Base-by-base conservation (phyloP, 2,329 filamentous ascomycete species). In the Nakataea oryzae region DNA sequence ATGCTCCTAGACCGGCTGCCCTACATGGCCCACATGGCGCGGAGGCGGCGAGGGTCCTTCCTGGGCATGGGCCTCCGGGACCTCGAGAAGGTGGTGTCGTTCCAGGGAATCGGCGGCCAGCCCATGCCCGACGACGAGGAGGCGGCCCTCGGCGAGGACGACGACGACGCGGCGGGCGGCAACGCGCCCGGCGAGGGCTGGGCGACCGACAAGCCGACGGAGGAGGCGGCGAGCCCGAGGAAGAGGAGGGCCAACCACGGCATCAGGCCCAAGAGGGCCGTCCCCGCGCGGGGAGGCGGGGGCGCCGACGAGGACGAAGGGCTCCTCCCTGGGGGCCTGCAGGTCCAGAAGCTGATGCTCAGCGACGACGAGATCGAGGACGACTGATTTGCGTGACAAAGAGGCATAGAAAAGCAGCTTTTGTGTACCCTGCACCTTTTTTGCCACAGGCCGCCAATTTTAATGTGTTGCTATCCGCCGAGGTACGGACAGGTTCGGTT, bases 321-420 rank as follows among this genome's bases (percentile, higher is more conserved):
- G 64, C 58, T 64, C 62, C 63, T 69, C 3, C 72, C 70, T 12
- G 70, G 76, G 57, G 74, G 74, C 2, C 74, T 77, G 65, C 76
- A 79, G 55, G 81, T 86, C 64, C 84, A 86, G 71, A 89, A 87
- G 68, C 74, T 93, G 66, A 83, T 91, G 57, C 75, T 93, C 54
- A 91, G 87, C 67, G 90, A 95, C 69, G 90, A 95, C 74, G 90
- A 95, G 76, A 93, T 95, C 70, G 89, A 92, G 72, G 90, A 93
- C 68, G 77, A 83, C 8, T 60, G 50, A 60, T 54, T 50, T 50
- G 21, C n/a, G 41, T 17, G n/a, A n/a, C n/a, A n/a, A 17, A n/a
- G 21, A 17, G 41, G 41, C 21, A 50, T n/a, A 50, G 14, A 50
- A n/a, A 50, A 12, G 17, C 41, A n/a, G 41, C 21, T 50, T n/a